Evolutionary conservation across 2,329 filamentous ascomycete species (phyloP), one percentile per base, ranked within the genome.

Genomic region (Fusarium metavorans): DNA sequence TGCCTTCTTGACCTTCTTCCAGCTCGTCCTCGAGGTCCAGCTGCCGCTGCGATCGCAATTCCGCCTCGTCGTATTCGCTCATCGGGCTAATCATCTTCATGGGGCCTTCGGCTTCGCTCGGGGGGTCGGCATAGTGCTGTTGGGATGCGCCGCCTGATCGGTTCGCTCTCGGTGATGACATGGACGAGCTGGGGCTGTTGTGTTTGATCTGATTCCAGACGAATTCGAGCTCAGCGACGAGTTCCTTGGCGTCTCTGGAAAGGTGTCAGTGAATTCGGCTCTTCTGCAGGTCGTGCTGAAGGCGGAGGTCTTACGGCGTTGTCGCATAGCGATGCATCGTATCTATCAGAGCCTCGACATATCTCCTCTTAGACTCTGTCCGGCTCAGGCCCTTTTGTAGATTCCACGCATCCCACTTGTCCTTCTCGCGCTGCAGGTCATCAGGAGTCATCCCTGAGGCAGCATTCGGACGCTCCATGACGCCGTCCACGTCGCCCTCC

Each of bases 191-290:
- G 5, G 92, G 91, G 13, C 91, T 90, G 78, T 96, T 98, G 77
- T 93, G 93, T 83, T 97, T 97, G 78, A 99, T 96, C 82, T 98
- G 97, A 77, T 98, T 95, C 97, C 97, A 99, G 43, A 99, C 96
- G 79, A 98, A 99, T 84, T 99, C 97, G n/a, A 99, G 90, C 83
- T 99, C 97, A 11, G 92, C 89, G 41, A 98, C 95, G 43, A 99
- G 88, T 83, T 97, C 95, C 69, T 92, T 90, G 9, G 95, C 95
- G 81, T 98, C 95, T 58, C 90, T 92, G 74, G 64, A 30, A 59
- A 37, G 32, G 41, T 41, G 73, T 80, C 64, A 80, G 78, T 72
- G 20, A 71, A 54, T 39, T 25, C 45, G 35, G 63, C 11, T 20
- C 32, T n/a, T n/a, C 23, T 34, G 18, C 39, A 62, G 18, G 37